These are phyloP conservation scores for Lumnitzera racemosa DNA, from an alignment of 345 rosid species.

Conservation along the genomic window DNA sequence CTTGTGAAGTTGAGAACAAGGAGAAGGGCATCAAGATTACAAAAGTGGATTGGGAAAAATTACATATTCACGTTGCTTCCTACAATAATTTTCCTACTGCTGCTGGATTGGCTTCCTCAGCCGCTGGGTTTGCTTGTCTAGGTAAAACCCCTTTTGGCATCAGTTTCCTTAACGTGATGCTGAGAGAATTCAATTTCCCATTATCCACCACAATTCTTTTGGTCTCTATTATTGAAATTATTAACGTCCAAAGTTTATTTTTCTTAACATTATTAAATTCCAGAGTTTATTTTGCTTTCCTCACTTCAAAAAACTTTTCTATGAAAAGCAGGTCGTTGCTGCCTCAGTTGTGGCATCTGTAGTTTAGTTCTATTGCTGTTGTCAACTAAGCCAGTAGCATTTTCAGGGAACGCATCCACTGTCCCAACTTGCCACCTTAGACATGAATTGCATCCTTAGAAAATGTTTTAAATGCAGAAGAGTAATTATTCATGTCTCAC, in stretches of 20 bases:
- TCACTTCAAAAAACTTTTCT: background rate
- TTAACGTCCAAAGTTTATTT: too few species aligned
- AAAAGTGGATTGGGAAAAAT: slow-evolving; percentile 80
- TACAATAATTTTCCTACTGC: slow-evolving; percentile 94
- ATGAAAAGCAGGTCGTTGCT: too few species aligned
- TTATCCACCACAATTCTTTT: background rate
- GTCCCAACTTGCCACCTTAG: too few species aligned
- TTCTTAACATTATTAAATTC: too few species aligned
- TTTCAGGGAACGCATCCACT: too few species aligned
- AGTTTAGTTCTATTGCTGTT: too few species aligned
- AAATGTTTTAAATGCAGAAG: background rate
- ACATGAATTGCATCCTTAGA: background rate
- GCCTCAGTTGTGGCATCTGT: too few species aligned
- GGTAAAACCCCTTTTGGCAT: slow-evolving; percentile 28
- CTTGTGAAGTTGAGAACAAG: slow-evolving; percentile 69
- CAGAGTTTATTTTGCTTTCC: background rate
- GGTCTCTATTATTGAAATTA: too few species aligned
- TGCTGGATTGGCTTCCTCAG: slow-evolving; percentile 99
- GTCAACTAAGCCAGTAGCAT: too few species aligned
- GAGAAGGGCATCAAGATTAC: slow-evolving; percentile 68
- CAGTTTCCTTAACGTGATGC: background rate
- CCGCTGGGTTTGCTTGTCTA: slow-evolving; percentile 97
- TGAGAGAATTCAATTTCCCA: background rate
- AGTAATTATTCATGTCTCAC: background rate
- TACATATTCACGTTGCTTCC: slow-evolving; percentile 84